These are phyloP conservation scores for Nepenthes gracilis DNA, from an alignment of 148 eudicot genomes.

Conservation along the genomic window DNA sequence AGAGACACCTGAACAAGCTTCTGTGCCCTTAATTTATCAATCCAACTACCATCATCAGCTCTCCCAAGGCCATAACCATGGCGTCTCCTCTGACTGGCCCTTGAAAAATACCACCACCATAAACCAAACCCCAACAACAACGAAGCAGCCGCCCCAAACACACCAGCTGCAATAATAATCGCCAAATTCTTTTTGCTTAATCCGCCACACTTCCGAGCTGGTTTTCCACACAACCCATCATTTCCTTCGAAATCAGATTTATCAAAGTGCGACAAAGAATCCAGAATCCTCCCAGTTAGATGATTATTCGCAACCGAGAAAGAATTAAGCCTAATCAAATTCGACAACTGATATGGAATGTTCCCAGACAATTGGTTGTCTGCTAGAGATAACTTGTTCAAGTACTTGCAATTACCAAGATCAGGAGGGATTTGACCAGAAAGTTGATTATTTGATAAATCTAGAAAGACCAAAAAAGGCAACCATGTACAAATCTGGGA, in stretches of 20 bases:
- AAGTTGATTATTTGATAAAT: conserved; percentile 48
- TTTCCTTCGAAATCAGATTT: conserved; percentile 30
- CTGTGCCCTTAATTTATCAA: conserved; percentile 51
- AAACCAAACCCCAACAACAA: conserved; percentile 56
- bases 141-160: conserved; percentile 52
- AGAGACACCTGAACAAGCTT: conserved; percentile 66
- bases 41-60: conserved; percentile 43
- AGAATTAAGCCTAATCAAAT: conserved; percentile 37
- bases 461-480: conserved; percentile 52
- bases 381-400: conserved; percentile 40
- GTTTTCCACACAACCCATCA: conserved; percentile 58
- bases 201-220: conserved; percentile 42
- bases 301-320: conserved; percentile 54
- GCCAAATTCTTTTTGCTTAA: conserved; percentile 59
- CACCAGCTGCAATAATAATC: conserved; percentile 74
- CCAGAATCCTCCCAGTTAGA: conserved; percentile 46
- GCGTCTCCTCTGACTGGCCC: conserved; percentile 33
- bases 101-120: conserved; percentile 69
- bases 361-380: conserved; percentile 42
- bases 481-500: conserved; percentile 48
- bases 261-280: conserved; percentile 2
- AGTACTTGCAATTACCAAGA: conserved; percentile 45
- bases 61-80: conserved; percentile 49
- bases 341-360: conserved; percentile 45
- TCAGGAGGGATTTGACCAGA: conserved; percentile 51